Evolutionary conservation across 1,139 yeast species (phyloP).

Genomic region (Pichia terricola): DNA sequence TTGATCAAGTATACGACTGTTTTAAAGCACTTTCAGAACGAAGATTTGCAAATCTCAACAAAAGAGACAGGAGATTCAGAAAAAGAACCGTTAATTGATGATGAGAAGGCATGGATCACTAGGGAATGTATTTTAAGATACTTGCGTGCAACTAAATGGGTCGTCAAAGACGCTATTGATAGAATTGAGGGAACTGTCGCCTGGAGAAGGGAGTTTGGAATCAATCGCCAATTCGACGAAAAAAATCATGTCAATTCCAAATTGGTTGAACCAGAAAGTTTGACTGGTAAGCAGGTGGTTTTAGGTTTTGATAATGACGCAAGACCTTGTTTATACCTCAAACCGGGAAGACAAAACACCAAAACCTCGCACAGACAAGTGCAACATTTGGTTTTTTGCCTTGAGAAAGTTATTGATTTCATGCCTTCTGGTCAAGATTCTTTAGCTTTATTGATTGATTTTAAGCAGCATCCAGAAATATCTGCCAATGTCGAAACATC

Average conservation of each 20-base stretch:
- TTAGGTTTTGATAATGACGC: conserved; percentile 83
- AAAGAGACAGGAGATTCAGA: conserved; percentile 29
- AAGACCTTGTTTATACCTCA: conserved; percentile 81
- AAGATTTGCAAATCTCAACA: conserved; percentile 27
- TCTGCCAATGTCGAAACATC: conserved; percentile 38
- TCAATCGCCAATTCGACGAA: conserved; percentile 28
- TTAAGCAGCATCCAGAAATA: conserved; percentile 54
- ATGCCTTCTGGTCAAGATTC: conserved; percentile 97
- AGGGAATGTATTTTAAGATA: conserved; percentile 83
- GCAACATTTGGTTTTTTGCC: conserved; percentile 83
- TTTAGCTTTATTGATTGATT: conserved; percentile 80
- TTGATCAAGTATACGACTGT: conserved; percentile 48
- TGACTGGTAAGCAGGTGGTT: conserved; percentile 81
- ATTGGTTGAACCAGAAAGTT: conserved; percentile 58
- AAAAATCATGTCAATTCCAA: conserved; percentile 40
- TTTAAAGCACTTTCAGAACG: conserved; percentile 43
- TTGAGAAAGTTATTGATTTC: conserved; percentile 81
- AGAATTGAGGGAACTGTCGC: conserved; percentile 68
- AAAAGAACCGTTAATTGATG: conserved; percentile 34
- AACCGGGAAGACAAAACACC: conserved; percentile 92
- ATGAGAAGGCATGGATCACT: conserved; percentile 84
- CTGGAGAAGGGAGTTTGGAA: conserved; percentile 92
- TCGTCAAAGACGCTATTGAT: conserved; percentile 54
- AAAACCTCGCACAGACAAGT: conserved; percentile 80
- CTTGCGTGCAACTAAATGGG: conserved; percentile 88